A percentile compares a stretch with the other conserved stretches of the same genome.
These are phyloP conservation scores for Aspergillus taichungensis DNA, from an alignment of 495 filamentous ascomycete species.

Conservation along the genomic window DNA sequence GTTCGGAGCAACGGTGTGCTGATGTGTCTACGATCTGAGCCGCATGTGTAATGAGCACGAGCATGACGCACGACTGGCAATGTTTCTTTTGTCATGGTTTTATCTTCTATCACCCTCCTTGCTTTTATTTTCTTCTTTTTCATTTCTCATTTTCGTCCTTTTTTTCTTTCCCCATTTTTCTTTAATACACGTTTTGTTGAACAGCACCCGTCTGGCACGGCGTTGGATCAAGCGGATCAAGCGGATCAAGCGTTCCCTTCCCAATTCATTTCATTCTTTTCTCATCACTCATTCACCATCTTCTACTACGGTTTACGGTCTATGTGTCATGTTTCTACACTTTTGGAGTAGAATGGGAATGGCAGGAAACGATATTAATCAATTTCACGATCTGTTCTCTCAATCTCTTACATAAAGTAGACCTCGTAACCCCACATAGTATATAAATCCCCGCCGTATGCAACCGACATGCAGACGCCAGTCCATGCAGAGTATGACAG, in stretches of 20 bases:
- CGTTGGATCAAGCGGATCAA: neutral
- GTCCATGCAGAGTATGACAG: too few relatives aligned
- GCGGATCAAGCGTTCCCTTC: neutral
- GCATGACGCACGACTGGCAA: neutral
- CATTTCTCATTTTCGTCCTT: constrained; percentile 3
- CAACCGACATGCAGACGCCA: too few relatives aligned
- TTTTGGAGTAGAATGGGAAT: neutral
- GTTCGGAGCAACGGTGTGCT: constrained; percentile 40
- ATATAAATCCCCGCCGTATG: too few relatives aligned
- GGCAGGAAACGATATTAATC: too few relatives aligned
- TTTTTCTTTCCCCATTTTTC: constrained; percentile 2
- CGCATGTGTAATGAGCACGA: constrained; percentile 2
- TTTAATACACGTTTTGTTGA: constrained; percentile 3
- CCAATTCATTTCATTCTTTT: constrained; percentile 5
- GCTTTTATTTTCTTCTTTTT: constrained; percentile 7
- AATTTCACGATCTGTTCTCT: too few relatives aligned
- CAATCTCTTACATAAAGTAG: too few relatives aligned
- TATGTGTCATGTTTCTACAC: constrained; percentile 7
- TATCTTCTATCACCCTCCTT: neutral
- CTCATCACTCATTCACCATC: constrained; percentile 9
- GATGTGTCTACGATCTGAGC: neutral
- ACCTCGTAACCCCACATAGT: too few relatives aligned
- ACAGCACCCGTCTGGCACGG: constrained; percentile 10
- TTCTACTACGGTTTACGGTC: neutral
- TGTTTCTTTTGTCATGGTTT: neutral